Evolutionary conservation across 2,329 filamentous ascomycete species (phyloP), one percentile per base, ranked within the genome.

Genomic region (Talaromyces verruculosus): DNA sequence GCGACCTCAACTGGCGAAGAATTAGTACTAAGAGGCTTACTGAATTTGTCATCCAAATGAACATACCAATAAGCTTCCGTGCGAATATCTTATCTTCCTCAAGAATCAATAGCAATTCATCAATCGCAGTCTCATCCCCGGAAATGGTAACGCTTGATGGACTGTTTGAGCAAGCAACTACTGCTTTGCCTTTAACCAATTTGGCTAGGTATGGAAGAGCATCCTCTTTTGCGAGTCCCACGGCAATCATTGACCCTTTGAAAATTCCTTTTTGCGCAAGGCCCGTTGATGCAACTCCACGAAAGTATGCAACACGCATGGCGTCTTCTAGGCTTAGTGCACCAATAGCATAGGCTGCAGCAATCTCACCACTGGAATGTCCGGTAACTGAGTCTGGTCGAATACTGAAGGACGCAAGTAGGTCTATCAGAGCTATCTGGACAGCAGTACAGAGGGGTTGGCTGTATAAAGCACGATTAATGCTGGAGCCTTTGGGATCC

Each of bases 321-420:
- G 61, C 61, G 1, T 70, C 70, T 8, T 62, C 65, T 25, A 65
- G 64, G 57, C 13, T 33, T 28, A 47, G 19, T 1, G 43, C 43
- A 13, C 43, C 43, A 13, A 47, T 47, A 13, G 43, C 19, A 17
- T 73, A 74, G 3, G 73, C 71, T 17, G 72, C 73, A 10, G 68
- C 71, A 51, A 74, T 73, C 47, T 75, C 73, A 25, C 72, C 72
- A 8, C 53, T 64, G 2, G 70, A 72, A 65, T 74, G 72, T 15
- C 72, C 68, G 8, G 68, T 58, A 0, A 71, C 70, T 2, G 62
- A 65, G 3, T 47, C 33, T 3, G 71, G 71, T 10, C 19, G 47
- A 35, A 74, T 66, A 1, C 63, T 62, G 63, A 64, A 72, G 1
- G 49, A 63, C 4, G 19, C 1, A 7, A 74, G 59, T 8, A 71